phyloP scores from a whole-genome alignment of 1,284 basidiomycete genomes.

The Cystobasidiaceae sp. region DNA sequence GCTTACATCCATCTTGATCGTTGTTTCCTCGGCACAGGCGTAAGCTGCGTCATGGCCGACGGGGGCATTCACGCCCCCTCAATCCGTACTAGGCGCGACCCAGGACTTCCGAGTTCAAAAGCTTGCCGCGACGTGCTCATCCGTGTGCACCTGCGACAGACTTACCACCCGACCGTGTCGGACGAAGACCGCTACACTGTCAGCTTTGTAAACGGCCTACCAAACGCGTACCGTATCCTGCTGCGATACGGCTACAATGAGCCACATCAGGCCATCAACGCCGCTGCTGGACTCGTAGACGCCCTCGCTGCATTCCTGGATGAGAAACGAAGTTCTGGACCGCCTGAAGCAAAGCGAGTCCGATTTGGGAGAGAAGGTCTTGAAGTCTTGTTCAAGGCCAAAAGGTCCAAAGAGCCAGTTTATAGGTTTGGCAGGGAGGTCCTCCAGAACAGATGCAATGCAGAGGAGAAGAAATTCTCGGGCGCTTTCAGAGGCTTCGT shows the following conservation, averaged over 20 bases:
- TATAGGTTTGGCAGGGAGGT: constrained; percentile 1
- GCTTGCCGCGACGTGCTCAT: background rate
- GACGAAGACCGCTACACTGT: background rate
- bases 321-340: background rate
- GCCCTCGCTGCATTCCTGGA: background rate
- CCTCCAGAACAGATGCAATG: background rate
- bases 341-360: background rate
- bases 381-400: background rate
- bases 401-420: background rate
- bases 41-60: background rate
- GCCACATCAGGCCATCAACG: background rate
- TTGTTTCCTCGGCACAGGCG: too few relatives aligned
- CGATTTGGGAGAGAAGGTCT: too few relatives aligned
- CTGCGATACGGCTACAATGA: constrained; percentile 1
- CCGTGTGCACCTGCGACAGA: background rate
- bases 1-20: too few relatives aligned
- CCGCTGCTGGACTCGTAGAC: background rate
- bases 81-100: background rate
- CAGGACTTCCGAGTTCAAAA: background rate
- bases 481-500: background rate
- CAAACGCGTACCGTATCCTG: background rate
- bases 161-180: background rate
- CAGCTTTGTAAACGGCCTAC: background rate
- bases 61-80: background rate
- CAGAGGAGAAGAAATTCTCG: background rate